phyloP scores from a whole-genome alignment of 2,329 filamentous ascomycete species.

The Spiromastix sp. region DNA sequence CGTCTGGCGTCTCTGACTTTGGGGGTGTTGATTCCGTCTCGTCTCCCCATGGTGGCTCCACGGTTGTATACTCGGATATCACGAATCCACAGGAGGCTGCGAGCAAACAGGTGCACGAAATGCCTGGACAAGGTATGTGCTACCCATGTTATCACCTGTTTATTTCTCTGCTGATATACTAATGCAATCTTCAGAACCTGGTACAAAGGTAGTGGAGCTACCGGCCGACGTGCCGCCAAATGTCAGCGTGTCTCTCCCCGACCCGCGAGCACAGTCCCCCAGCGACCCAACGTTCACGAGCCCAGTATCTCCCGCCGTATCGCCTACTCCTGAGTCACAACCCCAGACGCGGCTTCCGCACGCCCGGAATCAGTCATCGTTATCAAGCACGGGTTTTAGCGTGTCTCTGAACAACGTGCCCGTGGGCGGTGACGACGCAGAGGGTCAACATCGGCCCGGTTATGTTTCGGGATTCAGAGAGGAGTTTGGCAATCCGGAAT shows the following conservation, averaged over 20 bases:
- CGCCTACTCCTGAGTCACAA: slow-evolving; percentile 8
- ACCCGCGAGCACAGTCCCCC: slow-evolving; percentile 10
- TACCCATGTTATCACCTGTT: too few species aligned
- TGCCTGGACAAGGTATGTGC: too few species aligned
- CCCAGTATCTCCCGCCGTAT: slow-evolving; percentile 10
- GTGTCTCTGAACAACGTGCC: slow-evolving; percentile 7
- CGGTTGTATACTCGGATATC: slow-evolving; percentile 7
- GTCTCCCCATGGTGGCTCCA: slow-evolving; percentile 9
- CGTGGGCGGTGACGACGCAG: slow-evolving; percentile 4
- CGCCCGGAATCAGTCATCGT: slow-evolving; percentile 10
- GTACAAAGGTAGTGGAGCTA: too few species aligned
- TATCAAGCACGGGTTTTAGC: slow-evolving; percentile 11
- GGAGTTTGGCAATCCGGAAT: slow-evolving; percentile 7
- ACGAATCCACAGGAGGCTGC: slow-evolving; percentile 15
- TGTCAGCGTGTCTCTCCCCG: slow-evolving; percentile 8
- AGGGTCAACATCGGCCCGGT: slow-evolving; percentile 6
- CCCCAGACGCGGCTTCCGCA: slow-evolving; percentile 6
- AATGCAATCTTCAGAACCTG: too few species aligned
- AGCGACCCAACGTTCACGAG: slow-evolving; percentile 13
- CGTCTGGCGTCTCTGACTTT: slow-evolving; percentile 9
- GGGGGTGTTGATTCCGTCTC: slow-evolving; percentile 7
- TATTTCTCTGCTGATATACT: too few species aligned
- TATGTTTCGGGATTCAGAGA: slow-evolving; percentile 13
- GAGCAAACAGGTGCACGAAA: slow-evolving; percentile 20
- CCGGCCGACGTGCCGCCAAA: slow-evolving; percentile 10